Base-by-base conservation (phyloP, 495 filamentous ascomycete genomes). In the Tuber borchii region DNA sequence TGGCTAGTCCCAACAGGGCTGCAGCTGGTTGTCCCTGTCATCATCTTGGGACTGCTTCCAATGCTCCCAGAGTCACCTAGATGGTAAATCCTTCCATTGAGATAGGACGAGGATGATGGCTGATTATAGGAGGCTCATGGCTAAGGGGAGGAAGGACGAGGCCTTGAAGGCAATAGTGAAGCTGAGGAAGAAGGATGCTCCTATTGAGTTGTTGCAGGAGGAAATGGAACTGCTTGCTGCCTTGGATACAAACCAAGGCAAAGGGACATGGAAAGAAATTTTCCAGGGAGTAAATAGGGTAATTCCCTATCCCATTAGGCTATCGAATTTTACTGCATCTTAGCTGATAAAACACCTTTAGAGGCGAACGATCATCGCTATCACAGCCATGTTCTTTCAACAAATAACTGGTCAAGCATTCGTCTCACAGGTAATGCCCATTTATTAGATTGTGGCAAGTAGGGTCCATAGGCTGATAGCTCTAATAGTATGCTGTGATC, bases 1-100 rank as follows among this genome's bases (percentile, higher is more conserved):
- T 85, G 84, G 84, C 75, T 82, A 26, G 83, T 85, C 42, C 83
- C 84, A 4, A 78, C 85, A 39, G 84, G 84, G 80, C 79, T 84
- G 71, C 84, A 85, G 71, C 81, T 85, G 75, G 70, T 85, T 70
- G 81, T 82, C 20, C 83, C 84, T 6, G 82, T 80, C 34, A 74
- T 84, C 44, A 82, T 85, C 7, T 78, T 83, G 39, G 42, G 82
- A 2, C 77, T 82, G 0, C 82, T 85, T 26, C 80, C 82, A 43
- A 84, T 80, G 74, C 73, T 85, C 16, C 84, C 84, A 22, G 84
- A 85, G 77, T 83, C 81, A 31, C 84, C 84, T 1, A 77, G 84
- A 69, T 85, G 84, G 84, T 80, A 82, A 31, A 79, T 83, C 56
- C 9, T 51, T 78, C 19, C 74, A 68, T 9, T 31, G 8, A 16